phyloP scores from a whole-genome alignment of 257 asterid species.

The Capsicum baccatum region DNA sequence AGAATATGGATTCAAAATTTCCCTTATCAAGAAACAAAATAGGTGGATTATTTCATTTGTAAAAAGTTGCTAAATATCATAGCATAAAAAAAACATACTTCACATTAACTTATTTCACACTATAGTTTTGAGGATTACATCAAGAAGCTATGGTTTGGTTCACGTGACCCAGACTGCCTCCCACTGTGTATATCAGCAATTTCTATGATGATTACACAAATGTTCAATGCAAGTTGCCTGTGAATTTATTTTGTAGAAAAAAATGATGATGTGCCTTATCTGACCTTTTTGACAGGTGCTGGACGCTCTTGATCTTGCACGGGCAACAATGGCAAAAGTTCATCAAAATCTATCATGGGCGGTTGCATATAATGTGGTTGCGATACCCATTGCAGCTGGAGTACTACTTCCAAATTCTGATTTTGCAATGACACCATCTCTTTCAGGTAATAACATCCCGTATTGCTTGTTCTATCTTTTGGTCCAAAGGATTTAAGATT shows the following conservation, averaged over 20 bases:
- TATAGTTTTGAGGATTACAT: not conserved
- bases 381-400: conserved; percentile 97
- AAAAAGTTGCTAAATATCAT: not conserved
- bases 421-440: conserved; percentile 97
- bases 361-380: conserved; percentile 78
- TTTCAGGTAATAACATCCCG: conserved; percentile 60
- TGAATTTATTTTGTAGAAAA: not conserved
- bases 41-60: not conserved
- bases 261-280: not conserved
- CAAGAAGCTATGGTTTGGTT: not conserved
- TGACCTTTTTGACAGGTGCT: conserved; percentile 58
- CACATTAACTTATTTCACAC: not conserved
- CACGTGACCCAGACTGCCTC: not conserved
- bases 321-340: conserved; percentile 90
- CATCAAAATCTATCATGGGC: conserved; percentile 96
- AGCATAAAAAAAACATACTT: not conserved
- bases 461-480: conserved; percentile 4
- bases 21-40: not conserved
- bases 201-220: not conserved
- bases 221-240: not conserved
- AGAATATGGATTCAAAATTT: conserved; percentile 19
- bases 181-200: not conserved
- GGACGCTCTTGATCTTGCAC: conserved; percentile 90
- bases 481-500: conserved; percentile 18
- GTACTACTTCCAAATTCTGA: conserved; percentile 82